Evolutionary conservation across 169 alveolate genomes (phyloP), one percentile per base, ranked within the genome.

Genomic region (Perkinsus chesapeaki): DNA sequence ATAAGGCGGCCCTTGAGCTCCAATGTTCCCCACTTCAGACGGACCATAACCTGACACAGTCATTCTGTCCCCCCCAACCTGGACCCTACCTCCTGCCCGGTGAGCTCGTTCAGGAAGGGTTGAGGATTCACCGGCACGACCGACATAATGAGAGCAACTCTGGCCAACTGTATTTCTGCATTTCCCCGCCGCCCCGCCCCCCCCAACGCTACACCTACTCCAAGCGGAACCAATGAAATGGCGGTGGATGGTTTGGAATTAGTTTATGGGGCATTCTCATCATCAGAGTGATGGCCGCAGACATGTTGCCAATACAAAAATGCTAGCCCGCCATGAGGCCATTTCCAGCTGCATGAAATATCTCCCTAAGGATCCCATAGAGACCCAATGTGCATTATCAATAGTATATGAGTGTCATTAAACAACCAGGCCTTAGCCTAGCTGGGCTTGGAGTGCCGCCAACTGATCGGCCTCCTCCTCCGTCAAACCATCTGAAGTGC

Each of bases 81-180:
- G n/a, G n/a, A n/a, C n/a, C 16, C 23, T 60, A 60, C 82, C 82
- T 60, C 82, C 82, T 60, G 82, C 31, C 82, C 82, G 27, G 82
- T 60, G 23, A 60, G 82, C 37, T 60, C 82, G 31, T 60, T 60
- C 37, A 60, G 82, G 82, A 60, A 60, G 27, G 82, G 82, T 16
- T 60, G 82, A 23, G 82, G 82, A 60, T 60, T 60, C 82, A 60
- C 82, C 82, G 82, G 82, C 12, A 60, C 82, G 82, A 60, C 82
- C 82, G 82, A 60, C 82, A 60, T 60, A 7, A 60, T 1, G 82
- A 60, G 27, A 34, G 31, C 3, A 60, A 7, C 37, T 34, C 82
- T 60, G 31, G 3, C 82, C 37, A 60, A 27, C 82, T 0, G 27
- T 7, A 23, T 34, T 0, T 27, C 36, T 60, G 36, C 12, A 5